These are phyloP conservation scores for Anaeromyces robustus DNA, from an alignment of 192 early-diverging fungal species.

Conservation along the genomic window DNA sequence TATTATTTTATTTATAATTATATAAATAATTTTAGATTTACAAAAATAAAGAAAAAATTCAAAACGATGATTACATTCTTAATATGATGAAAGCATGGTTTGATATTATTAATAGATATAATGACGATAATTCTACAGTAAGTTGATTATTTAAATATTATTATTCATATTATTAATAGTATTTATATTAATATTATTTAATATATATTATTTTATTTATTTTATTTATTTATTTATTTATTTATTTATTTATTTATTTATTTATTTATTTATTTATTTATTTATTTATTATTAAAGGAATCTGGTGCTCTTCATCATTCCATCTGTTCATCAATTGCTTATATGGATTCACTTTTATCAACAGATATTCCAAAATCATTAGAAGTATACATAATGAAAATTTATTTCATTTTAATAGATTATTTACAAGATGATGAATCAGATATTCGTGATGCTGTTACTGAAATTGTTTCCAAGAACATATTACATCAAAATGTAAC, in stretches of 20 bases:
- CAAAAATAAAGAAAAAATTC: neutral
- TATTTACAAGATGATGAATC: neutral
- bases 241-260: too few species aligned
- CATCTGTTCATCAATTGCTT: neutral
- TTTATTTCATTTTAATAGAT: neutral
- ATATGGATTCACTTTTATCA: neutral
- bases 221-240: too few species aligned
- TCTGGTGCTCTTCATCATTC: neutral
- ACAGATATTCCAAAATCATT: neutral
- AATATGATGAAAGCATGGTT: neutral
- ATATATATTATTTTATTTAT: too few species aligned
- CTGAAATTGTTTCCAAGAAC: neutral
- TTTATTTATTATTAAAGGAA: neutral
- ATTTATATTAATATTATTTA: too few species aligned
- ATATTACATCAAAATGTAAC: neutral
- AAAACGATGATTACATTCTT: neutral
- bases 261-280: too few species aligned
- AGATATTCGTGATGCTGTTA: neutral
- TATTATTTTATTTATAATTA: too few species aligned
- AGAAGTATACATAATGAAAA: neutral
- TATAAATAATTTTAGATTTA: neutral
- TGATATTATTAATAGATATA: neutral
- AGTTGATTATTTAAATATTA: neutral
- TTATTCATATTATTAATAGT: too few species aligned
- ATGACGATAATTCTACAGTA: neutral